A percentile compares a stretch with the other conserved stretches of the same genome.
These are phyloP conservation scores for Kalmanozyma brasiliensis DNA, from an alignment of 1,284 basidiomycete genomes.

Conservation along the genomic window DNA sequence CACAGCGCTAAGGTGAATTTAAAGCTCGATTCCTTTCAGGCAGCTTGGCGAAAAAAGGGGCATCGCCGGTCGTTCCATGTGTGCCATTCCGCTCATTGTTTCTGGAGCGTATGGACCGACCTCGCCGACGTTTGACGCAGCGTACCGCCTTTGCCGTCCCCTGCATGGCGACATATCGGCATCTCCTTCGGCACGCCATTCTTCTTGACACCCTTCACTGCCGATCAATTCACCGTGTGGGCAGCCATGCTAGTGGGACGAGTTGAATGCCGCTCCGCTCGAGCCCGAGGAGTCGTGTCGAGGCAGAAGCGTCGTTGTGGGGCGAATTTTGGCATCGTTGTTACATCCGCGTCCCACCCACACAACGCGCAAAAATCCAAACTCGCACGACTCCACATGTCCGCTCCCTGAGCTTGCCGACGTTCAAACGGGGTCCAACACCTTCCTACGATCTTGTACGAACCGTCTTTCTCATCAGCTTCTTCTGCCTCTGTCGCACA, in stretches of 20 bases:
- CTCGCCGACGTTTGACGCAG: background rate
- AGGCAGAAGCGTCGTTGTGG: no score
- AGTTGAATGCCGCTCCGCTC: no score
- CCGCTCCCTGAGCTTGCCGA: constrained; percentile 7
- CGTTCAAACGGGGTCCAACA: constrained; percentile 11
- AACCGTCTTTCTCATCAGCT: background rate
- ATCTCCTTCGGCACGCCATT: no score
- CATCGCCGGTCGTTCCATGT: constrained; percentile 38
- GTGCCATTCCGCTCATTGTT: constrained; percentile 34
- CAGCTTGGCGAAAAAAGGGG: no score
- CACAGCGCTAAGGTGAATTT: no score
- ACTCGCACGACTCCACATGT: constrained; percentile 40
- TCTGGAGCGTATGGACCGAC: constrained; percentile 45
- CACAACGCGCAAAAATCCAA: background rate
- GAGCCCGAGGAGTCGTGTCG: no score
- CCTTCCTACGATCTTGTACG: background rate
- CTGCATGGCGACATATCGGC: no score
- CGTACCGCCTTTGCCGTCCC: no score
- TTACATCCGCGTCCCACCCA: background rate
- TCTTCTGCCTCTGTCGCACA: no score
- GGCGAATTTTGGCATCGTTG: background rate
- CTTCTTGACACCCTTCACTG: no score
- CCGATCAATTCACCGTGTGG: no score
- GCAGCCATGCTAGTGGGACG: no score
- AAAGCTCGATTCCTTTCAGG: constrained; percentile 3